Conservation (phyloP, 1,284 basidiomycete species). For the Cryptococcus sp. region DNA sequence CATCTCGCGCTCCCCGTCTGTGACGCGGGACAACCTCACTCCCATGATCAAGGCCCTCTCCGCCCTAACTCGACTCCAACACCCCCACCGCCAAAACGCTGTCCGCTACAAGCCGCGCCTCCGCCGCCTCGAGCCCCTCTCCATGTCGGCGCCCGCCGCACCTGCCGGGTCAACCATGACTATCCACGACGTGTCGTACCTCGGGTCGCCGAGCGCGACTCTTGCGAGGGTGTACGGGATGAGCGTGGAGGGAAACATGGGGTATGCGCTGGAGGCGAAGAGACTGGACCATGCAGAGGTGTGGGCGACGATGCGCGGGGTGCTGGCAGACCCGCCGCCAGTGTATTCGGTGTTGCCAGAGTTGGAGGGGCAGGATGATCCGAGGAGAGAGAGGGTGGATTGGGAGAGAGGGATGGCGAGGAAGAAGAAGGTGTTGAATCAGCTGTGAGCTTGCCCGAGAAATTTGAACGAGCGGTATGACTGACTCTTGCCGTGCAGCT, state of each 20-base stretch:
- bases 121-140: conserved; percentile 22
- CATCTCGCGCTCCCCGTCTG: conserved; percentile 41
- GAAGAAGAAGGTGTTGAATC: conserved; percentile 38
- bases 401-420: conserved; percentile 43
- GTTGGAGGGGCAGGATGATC: conserved; percentile 1
- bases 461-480: not conserved
- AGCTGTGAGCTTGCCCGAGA: conserved; percentile 20
- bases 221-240: conserved; percentile 61
- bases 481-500: conserved; percentile 51
- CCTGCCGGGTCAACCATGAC: conserved; percentile 56
- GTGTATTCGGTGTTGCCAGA: conserved; percentile 25
- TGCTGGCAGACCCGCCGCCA: conserved; percentile 50
- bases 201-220: conserved; percentile 59
- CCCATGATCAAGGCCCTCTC: conserved; percentile 42
- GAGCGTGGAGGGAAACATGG: conserved; percentile 57
- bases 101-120: conserved; percentile 22
- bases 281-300: conserved; percentile 69
- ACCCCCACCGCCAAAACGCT: conserved; percentile 27
- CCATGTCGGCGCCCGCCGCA: conserved; percentile 20
- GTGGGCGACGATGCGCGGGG: conserved; percentile 61
- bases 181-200: conserved; percentile 59
- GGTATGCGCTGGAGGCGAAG: conserved; percentile 59
- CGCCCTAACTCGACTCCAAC: conserved; percentile 39
- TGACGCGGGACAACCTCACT: conserved; percentile 24
- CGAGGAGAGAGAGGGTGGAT: conserved; percentile 21